These are phyloP conservation scores for Anthostomella pinea DNA, from an alignment of 2,329 filamentous ascomycete genomes.

Conservation along the genomic window DNA sequence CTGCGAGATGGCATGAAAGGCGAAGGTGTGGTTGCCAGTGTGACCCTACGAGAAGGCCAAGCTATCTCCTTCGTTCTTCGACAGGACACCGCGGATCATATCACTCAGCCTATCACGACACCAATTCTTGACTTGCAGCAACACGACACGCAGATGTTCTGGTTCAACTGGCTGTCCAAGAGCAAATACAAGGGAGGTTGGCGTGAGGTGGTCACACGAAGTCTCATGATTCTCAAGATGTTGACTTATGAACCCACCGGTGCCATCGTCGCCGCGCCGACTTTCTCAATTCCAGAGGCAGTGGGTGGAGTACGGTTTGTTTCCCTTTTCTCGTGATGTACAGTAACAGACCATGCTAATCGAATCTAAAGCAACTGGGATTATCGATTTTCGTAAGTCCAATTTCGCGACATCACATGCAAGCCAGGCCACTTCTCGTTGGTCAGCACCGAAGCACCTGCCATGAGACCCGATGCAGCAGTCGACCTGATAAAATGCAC, in stretches of 20 bases:
- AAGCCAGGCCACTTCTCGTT: too few species aligned
- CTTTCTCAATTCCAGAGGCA: constrained; percentile 74
- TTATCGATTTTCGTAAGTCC: constrained; percentile 61
- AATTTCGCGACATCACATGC: neutral
- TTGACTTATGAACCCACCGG: constrained; percentile 77
- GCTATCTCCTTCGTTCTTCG: constrained; percentile 67
- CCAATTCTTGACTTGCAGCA: constrained; percentile 60
- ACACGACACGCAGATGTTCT: constrained; percentile 67
- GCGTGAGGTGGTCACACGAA: constrained; percentile 68
- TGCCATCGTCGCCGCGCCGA: constrained; percentile 73
- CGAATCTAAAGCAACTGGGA: constrained; percentile 58
- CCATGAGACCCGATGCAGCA: too few species aligned
- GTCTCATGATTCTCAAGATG: constrained; percentile 72
- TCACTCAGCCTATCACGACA: constrained; percentile 56
- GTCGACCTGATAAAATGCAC: too few species aligned
- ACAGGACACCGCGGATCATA: constrained; percentile 56
- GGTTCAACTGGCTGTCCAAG: constrained; percentile 70
- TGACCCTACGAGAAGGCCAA: constrained; percentile 64
- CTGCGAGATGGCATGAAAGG: constrained; percentile 52
- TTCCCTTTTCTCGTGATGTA: neutral
- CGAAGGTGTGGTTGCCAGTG: constrained; percentile 59
- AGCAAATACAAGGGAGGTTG: constrained; percentile 70
- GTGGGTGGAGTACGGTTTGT: constrained; percentile 58
- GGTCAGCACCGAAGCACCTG: too few species aligned
- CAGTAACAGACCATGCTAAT: constrained; percentile 10